Evolutionary conservation across 768 basidiomycete species (phyloP).

Genomic region (Pholiota molesta): DNA sequence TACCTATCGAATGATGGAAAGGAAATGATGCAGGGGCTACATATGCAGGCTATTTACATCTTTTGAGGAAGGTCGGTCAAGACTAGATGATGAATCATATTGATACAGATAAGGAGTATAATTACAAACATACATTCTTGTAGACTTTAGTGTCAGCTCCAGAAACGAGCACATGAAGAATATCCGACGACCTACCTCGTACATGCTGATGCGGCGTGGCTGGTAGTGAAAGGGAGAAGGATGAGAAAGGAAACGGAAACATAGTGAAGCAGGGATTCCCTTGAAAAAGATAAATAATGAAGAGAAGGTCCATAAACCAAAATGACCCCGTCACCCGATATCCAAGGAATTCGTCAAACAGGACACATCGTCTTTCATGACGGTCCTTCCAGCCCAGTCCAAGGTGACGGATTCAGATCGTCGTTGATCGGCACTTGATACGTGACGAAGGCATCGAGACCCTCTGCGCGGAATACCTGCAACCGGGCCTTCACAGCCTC

Average conservation of each 20-base stretch:
- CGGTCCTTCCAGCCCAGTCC: conserved; percentile 28
- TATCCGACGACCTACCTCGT: neutral
- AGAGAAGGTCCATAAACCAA: too few relatives aligned
- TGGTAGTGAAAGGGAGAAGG: neutral
- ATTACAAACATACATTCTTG: neutral
- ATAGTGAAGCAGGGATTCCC: too few relatives aligned
- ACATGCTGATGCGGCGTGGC: neutral
- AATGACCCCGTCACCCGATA: too few relatives aligned
- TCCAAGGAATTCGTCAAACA: too few relatives aligned
- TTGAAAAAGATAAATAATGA: too few relatives aligned
- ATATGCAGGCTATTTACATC: too few relatives aligned
- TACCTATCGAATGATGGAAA: too few relatives aligned
- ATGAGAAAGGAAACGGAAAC: too few relatives aligned
- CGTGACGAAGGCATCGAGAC: conserved; percentile 25
- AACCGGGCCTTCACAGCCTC: conserved; percentile 21
- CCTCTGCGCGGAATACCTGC: conserved; percentile 21
- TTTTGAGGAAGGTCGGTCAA: too few relatives aligned
- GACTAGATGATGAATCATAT: too few relatives aligned
- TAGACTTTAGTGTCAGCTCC: neutral
- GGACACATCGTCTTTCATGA: neutral
- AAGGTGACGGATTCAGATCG: conserved; percentile 31
- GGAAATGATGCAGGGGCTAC: too few relatives aligned
- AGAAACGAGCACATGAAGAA: neutral
- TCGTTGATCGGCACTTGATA: conserved; percentile 27
- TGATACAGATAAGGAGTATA: neutral